Percentiles rank a stretch among this genome's conserved stretches.
These are phyloP conservation scores for Choiromyces venosus DNA, from an alignment of 495 filamentous ascomycete species.

Conservation along the genomic window DNA sequence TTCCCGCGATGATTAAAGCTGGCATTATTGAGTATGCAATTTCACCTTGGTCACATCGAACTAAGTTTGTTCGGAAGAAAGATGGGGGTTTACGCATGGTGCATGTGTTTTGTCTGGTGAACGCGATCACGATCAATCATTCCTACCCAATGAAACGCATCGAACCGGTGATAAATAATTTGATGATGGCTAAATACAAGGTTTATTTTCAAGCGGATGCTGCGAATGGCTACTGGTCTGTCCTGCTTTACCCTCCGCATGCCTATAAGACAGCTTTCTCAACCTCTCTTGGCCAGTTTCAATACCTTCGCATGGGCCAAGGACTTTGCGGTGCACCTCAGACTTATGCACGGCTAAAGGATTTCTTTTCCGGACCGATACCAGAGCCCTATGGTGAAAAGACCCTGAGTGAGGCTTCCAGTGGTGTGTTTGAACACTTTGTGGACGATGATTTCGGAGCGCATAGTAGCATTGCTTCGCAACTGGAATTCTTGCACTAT, in stretches of 20 bases:
- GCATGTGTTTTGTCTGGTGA: neutral
- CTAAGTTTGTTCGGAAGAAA: conserved; percentile 10
- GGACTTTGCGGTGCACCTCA: conserved; percentile 5
- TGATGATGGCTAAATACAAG: neutral
- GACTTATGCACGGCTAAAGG: conserved; percentile 16
- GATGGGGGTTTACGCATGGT: conserved; percentile 6
- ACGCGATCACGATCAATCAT: neutral
- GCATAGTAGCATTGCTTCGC: fast-evolving
- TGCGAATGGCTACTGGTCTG: neutral
- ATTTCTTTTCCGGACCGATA: neutral
- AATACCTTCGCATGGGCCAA: conserved; percentile 7
- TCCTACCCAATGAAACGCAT: conserved; percentile 6
- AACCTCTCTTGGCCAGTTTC: conserved; percentile 10
- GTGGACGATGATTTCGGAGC: conserved; percentile 13
- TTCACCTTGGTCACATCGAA: conserved; percentile 1
- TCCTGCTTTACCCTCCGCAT: neutral
- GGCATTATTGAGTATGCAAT: conserved; percentile 8
- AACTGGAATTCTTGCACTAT: neutral
- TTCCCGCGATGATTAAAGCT: conserved; percentile 4
- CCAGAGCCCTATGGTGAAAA: neutral
- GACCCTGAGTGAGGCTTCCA: neutral
- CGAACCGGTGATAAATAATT: conserved; percentile 4
- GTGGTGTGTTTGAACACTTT: neutral
- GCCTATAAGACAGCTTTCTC: conserved; percentile 22
- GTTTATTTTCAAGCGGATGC: conserved; percentile 7